Base-by-base conservation (phyloP, 2,329 filamentous ascomycete species). In the Nannizziopsis barbatae region DNA sequence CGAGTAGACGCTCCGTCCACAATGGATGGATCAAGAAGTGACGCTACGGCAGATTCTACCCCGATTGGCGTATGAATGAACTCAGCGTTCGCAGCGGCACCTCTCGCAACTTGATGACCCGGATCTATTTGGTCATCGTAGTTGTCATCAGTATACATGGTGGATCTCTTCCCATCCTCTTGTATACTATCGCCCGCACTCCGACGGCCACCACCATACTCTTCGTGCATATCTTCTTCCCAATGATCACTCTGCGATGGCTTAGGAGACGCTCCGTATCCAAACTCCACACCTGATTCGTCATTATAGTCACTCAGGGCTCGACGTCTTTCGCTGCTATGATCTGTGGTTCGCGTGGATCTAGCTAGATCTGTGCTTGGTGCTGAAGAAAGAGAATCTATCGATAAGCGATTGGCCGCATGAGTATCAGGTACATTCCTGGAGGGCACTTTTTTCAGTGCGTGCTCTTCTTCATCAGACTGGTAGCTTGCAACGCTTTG, bases 401-500 rank as follows among this genome's bases (percentile, higher is more conserved):
- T 73, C 0, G 83, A 87, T 38, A 69, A 59, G 22, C 60, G 58
- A 33, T 61, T 62, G 41, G 67, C 62, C 62, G 53, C 36, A 9
- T 44, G 33, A n/a, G 39, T 20, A 39, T 42, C 27, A n/a, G 31
- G 22, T 1, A 9, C 35, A 5, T 27, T 20, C n/a, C 20, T 35
- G 4, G 6, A 15, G 22, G 9, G 27, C 75, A 76, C 1, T 77
- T 72, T 78, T 50, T 81, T 75, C 42, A 76, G 76, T 57, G 76
- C 77, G 31, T 74, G 73, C 52, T 81, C 75, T 57, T 73, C 81
- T 46, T 79, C 79, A 41, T 80, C 79, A 58, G 88, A 81, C 3
- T 79, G 83, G 58, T 88, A 90, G 53, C 89, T 92, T 9, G 87
- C 90, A 12, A 95, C 86, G 58, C 89, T 95, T 56, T 92, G 89